phyloP scores from a whole-genome alignment of 2,329 filamentous ascomycete genomes.

The Trichoderma simmonsii region DNA sequence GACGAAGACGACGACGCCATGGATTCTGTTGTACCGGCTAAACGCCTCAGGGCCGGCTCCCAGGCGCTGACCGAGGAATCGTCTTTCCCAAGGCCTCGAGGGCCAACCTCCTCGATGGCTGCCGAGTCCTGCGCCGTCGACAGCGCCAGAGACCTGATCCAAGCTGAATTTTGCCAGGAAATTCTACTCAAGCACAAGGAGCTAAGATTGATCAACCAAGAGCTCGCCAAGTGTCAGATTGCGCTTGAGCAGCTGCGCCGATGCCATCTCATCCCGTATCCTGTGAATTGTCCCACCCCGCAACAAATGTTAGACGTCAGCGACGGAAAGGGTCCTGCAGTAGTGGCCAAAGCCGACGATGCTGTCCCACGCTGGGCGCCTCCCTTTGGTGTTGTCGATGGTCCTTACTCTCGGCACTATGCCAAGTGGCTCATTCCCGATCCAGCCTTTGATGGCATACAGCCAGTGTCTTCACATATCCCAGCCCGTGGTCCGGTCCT shows the following conservation, averaged over 20 bases:
- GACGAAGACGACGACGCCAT: slow-evolving; percentile 18
- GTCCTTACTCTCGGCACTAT: slow-evolving; percentile 92
- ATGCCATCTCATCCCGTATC: slow-evolving; percentile 89
- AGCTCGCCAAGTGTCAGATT: slow-evolving; percentile 91
- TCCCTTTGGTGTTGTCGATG: slow-evolving; percentile 86
- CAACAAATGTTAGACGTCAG: slow-evolving; percentile 68
- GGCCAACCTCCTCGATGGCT: slow-evolving; percentile 21
- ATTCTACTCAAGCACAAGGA: slow-evolving; percentile 94
- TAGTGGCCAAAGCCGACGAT: slow-evolving; percentile 60
- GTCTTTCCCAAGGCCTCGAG: neutral
- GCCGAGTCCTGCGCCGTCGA: slow-evolving; percentile 37
- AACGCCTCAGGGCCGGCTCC: slow-evolving; percentile 40
- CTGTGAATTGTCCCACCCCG: slow-evolving; percentile 64
- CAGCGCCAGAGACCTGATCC: slow-evolving; percentile 67
- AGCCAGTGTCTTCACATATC: slow-evolving; percentile 45
- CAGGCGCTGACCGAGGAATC: slow-evolving; percentile 24
- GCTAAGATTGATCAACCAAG: slow-evolving; percentile 89
- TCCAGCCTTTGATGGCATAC: slow-evolving; percentile 73
- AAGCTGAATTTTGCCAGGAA: slow-evolving; percentile 85
- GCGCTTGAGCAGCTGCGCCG: slow-evolving; percentile 90
- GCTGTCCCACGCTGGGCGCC: slow-evolving; percentile 73
- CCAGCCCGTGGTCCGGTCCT: slow-evolving; percentile 43
- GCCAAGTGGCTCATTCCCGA: slow-evolving; percentile 93
- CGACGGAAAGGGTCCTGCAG: slow-evolving; percentile 68
- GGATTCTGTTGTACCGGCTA: slow-evolving; percentile 32